Evolutionary conservation across 257 asterid genomes (phyloP), one percentile per base, ranked within the genome.

Genomic region (Solanum pimpinellifolium): DNA sequence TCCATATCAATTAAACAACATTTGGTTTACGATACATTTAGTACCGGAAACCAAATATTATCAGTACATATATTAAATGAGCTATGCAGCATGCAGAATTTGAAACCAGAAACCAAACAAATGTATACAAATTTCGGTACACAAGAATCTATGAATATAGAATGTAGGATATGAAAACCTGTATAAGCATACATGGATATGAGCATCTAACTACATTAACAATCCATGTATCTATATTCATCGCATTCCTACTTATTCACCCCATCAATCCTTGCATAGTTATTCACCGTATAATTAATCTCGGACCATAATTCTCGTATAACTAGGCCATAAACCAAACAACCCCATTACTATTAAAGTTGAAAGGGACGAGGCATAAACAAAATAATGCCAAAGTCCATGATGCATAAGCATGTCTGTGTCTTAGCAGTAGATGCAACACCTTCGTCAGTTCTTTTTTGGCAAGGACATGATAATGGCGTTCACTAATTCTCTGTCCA

Each of bases 401-500:
- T 33, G 62, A 65, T 68, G 29, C 66, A 84, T 41, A 44, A 73
- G 81, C 62, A 84, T 60, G 66, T 78, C 66, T 80, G 37, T 29
- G 85, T 47, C 85, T 88, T 60, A 86, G 90, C 81, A 83, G 72
- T 59, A 81, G 80, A 88, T 27, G 86, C 75, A 41, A 89, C 82
- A 94, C 99, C 98, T 95, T 97, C 31, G 99, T 97, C 85, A 95
- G 91, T 91, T 95, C 99, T 89, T 96, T 97, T 92, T 97, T 97
- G 89, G 98, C 99, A 92, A 97, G 99, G 86, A 95, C 95, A 81
- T 97, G 98, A 95, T 95, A 94, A 91, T 97, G 99, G 82, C 99
- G 99, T 88, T 97, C 99, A 88, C 91, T 97, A 89, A 97, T 97
- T 93, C 93, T 94, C 91, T 97, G 97, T 87, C 98, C 99, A 86